These are phyloP conservation scores for Yarrowia sp. DNA, from an alignment of 805 yeast genomes.

Conservation along the genomic window DNA sequence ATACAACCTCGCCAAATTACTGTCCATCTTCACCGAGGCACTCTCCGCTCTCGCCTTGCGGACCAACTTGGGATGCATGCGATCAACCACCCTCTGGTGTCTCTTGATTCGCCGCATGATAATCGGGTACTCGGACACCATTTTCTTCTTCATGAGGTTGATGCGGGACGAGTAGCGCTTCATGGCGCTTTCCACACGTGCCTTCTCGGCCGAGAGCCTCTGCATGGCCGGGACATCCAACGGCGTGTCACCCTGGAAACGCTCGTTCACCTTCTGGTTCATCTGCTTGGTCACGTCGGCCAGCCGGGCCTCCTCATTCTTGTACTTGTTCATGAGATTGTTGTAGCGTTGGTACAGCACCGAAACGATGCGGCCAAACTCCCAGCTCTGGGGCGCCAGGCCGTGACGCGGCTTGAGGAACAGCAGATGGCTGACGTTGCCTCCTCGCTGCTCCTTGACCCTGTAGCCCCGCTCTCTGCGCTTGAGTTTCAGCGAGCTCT, in stretches of 20 bases:
- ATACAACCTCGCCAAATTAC: constrained; percentile 3
- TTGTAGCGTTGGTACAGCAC: no score
- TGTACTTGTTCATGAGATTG: no score
- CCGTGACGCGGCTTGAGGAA: constrained; percentile 5
- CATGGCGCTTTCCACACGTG: no score
- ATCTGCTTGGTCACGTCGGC: no score
- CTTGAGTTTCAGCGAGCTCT: not conserved
- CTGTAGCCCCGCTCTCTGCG: not conserved
- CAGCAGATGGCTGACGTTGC: constrained; percentile 7
- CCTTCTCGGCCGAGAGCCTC: no score
- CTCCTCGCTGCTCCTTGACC: not conserved
- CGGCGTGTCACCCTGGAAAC: no score
- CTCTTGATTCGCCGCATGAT: constrained; percentile 6
- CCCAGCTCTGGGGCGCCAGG: not conserved
- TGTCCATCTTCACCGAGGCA: not conserved
- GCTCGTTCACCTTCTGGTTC: no score
- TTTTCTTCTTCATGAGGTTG: not conserved
- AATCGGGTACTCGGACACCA: not conserved
- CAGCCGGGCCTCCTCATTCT: no score
- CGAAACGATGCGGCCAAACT: constrained; percentile 4
- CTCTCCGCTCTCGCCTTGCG: not conserved
- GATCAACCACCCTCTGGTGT: not conserved
- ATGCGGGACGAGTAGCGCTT: no score
- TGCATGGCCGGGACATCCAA: no score
- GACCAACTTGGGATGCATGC: not conserved